Evolutionary conservation across 2,329 filamentous ascomycete species (phyloP), one percentile per base, ranked within the genome.

Genomic region (Fusarium sp.): DNA sequence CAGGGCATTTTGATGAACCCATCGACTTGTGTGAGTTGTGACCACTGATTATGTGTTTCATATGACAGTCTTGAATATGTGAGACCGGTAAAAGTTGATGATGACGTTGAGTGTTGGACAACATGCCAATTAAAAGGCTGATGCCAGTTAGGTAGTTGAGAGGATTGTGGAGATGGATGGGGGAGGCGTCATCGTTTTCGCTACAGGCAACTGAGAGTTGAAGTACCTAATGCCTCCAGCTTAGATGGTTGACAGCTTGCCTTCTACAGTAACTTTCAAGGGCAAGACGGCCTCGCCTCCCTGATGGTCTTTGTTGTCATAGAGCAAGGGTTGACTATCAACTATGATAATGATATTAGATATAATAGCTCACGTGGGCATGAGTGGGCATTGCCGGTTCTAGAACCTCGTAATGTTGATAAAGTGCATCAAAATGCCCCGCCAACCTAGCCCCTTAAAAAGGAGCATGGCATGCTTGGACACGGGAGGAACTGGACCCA

Each of bases 1-100:
- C 62, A 72, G 73, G 76, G 75, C 73, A 69, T 72, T 75, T 75
- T 76, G 73, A 62, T 73, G 66, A 69, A 65, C 47, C 45, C 56
- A 40, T 22, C 24, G 31, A 38, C 53, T 46, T 38, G 14, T 52
- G 57, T 67, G 57, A 58, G 49, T 49, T 51, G 26, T 40, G 51
- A 60, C 58, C 24, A 57, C 52, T 36, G 54, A 51, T 28, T 42
- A 51, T 60, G 50, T 61, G 15, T 28, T 45, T 63, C 22, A 31
- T 52, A 43, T 19, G n/a, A 45, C 31, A 26, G 38, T 6, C 11
- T 19, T 44, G 59, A 58, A 43, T 22, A 24, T 36, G 34, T 38
- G 44, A 53, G 19, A 22, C 11, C 53, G 11, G 31, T 36, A 26
- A 15, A 45, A 21, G 31, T 17, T 34, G 13, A 42, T 28, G 11